Conservation (phyloP, 2,329 filamentous ascomycete species). For the Dothistroma septosporum region DNA sequence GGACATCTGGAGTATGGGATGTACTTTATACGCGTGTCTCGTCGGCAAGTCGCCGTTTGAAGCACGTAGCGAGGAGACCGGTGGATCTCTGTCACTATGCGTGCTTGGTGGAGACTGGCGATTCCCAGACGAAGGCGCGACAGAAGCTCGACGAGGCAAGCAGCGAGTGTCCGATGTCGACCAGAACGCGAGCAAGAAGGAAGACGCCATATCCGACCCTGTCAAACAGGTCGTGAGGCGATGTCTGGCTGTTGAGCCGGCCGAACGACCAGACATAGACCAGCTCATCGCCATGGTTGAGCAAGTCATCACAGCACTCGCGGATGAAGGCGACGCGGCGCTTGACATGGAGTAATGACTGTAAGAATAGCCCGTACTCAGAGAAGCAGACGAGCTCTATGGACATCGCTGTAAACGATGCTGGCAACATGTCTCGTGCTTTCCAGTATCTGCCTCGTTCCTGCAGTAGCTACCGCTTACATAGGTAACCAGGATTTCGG, state of each 20-base stretch:
- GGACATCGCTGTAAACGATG: background rate
- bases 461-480: background rate
- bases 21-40: constrained; percentile 94
- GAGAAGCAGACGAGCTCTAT: background rate
- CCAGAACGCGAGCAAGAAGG: constrained; percentile 34
- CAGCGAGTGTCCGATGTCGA: constrained; percentile 41
- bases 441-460: background rate
- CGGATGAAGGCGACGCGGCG: constrained; percentile 52
- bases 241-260: constrained; percentile 82
- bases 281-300: constrained; percentile 78
- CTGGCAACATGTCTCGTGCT: background rate
- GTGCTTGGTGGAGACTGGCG: constrained; percentile 92
- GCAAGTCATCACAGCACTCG: constrained; percentile 58
- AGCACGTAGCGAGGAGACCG: constrained; percentile 91
- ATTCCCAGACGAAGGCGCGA: constrained; percentile 81
- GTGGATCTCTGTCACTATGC: constrained; percentile 86
- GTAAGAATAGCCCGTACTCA: constrained; percentile 2
- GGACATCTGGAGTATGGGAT: constrained; percentile 96
- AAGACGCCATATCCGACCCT: constrained; percentile 66
- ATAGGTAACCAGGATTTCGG: background rate
- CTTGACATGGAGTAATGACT: constrained; percentile 27
- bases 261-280: constrained; percentile 80
- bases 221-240: constrained; percentile 83
- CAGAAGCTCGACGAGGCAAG: constrained; percentile 53
- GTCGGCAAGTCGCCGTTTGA: constrained; percentile 97